Evolutionary conservation across 306 rosid species (phyloP).

Genomic region (Cajanus cajan): DNA sequence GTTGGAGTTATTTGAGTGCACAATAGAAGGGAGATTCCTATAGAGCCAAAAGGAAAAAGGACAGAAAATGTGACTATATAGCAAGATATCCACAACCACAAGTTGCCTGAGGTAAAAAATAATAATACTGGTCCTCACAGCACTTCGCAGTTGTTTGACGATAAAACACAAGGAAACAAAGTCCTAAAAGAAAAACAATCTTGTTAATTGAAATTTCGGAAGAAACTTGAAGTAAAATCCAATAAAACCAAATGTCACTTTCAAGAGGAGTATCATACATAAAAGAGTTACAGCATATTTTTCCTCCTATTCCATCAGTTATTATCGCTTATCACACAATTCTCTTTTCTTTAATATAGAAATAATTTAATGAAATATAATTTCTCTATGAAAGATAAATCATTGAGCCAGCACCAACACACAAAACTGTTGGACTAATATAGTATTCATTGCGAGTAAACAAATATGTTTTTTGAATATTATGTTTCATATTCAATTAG

Average conservation of each 20-base stretch:
- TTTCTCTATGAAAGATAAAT: slow-evolving; percentile 12
- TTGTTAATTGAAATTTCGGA: slow-evolving; percentile 23
- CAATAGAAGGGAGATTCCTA: slow-evolving; percentile 28
- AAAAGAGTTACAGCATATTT: not conserved
- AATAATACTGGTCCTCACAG: slow-evolving; percentile 54
- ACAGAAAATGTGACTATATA: slow-evolving; percentile 43
- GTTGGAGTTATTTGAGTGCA: slow-evolving; percentile 30
- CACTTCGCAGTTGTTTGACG: slow-evolving; percentile 36
- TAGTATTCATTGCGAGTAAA: not conserved
- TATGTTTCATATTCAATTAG: slow-evolving; percentile 25
- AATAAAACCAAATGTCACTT: slow-evolving; percentile 27
- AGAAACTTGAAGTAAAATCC: not conserved
- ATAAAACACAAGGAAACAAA: slow-evolving; percentile 18
- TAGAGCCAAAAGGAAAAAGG: slow-evolving; percentile 50
- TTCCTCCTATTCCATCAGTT: not conserved
- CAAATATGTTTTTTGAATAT: not conserved
- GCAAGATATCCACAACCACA: slow-evolving; percentile 56
- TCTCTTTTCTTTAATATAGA: not conserved
- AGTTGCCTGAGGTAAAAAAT: slow-evolving; percentile 44
- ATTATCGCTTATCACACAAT: not conserved
- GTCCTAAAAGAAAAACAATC: not conserved
- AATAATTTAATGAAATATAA: not conserved
- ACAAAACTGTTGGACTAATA: slow-evolving; percentile 10
- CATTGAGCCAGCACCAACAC: slow-evolving; percentile 20
- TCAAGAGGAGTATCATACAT: slow-evolving; percentile 24